phyloP scores from a whole-genome alignment of 768 basidiomycete species.

The Podaxis carcinomalis region DNA sequence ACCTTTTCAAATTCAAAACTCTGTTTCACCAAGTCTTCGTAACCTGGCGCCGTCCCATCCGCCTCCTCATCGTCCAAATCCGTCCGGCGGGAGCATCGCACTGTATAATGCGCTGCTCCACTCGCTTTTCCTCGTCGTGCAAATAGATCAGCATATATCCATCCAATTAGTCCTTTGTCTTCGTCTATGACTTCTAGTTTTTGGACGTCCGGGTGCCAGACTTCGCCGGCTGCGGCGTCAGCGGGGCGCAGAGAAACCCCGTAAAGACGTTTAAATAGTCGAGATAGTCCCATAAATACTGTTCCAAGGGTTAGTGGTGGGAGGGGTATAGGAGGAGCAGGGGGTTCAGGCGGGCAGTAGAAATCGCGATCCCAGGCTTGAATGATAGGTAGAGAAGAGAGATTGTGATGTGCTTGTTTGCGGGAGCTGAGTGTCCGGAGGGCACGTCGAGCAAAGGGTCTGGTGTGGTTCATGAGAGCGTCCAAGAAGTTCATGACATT shows the following conservation, averaged over 20 bases:
- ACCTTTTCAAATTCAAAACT: conserved; percentile 62
- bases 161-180: conserved; percentile 79
- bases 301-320: conserved; percentile 84
- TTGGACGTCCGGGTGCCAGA: conserved; percentile 84
- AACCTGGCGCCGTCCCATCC: conserved; percentile 46
- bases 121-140: conserved; percentile 78
- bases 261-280: conserved; percentile 82
- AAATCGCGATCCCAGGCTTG: conserved; percentile 98
- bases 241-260: conserved; percentile 80
- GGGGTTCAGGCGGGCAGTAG: conserved; percentile 79
- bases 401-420: conserved; percentile 72
- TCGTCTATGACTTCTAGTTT: conserved; percentile 95
- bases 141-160: conserved; percentile 94
- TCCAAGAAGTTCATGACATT: conserved; percentile 87
- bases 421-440: conserved; percentile 58
- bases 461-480: conserved; percentile 75
- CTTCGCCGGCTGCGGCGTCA: conserved; percentile 68
- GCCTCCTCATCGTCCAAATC: conserved; percentile 83
- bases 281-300: conserved; percentile 87
- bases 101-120: conserved; percentile 97
- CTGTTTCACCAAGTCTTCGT: conserved; percentile 36
- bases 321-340: conserved; percentile 68
- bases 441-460: conserved; percentile 71
- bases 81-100: conserved; percentile 86
- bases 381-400: conserved; percentile 56